Evolutionary conservation across 1,139 yeast genomes (phyloP).

Genomic region (Debaryomycetaceae sp.): DNA sequence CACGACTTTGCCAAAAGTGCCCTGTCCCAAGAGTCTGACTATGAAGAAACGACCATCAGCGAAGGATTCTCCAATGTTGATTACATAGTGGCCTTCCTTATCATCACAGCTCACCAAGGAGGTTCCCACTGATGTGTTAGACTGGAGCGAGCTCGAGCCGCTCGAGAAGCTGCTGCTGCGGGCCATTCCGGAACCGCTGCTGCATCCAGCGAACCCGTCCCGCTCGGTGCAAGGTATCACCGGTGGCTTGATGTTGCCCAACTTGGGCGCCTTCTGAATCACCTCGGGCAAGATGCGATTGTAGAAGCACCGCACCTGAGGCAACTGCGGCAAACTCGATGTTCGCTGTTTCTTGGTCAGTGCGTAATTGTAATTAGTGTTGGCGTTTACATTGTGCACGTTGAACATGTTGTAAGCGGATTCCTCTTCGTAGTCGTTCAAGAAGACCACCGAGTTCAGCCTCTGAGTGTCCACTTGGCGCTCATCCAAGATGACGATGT

Average conservation of each 20-base stretch:
- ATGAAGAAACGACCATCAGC: constrained; percentile 63
- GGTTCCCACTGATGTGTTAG: too few relatives aligned
- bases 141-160: neutral
- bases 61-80: constrained; percentile 53
- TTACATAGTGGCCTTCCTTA: constrained; percentile 80
- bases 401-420: constrained; percentile 45
- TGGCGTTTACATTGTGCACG: constrained; percentile 21
- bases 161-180: neutral
- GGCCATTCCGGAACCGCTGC: too few relatives aligned
- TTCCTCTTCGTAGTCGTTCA: constrained; percentile 31
- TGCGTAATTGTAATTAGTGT: constrained; percentile 10
- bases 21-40: constrained; percentile 79
- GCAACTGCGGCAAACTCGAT: constrained; percentile 67
- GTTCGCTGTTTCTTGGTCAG: constrained; percentile 54
- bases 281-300: constrained; percentile 36
- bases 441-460: constrained; percentile 33
- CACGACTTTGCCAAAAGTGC: constrained; percentile 95
- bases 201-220: constrained; percentile 13
- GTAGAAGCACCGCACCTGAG: constrained; percentile 47
- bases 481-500: constrained; percentile 33
- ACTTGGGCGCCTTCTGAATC: constrained; percentile 35
- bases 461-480: constrained; percentile 23
- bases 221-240: constrained; percentile 24
- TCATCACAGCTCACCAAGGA: constrained; percentile 53
- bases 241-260: constrained; percentile 41